Conservation (phyloP, 805 yeast species). For the Clavispora phyllophila region DNA sequence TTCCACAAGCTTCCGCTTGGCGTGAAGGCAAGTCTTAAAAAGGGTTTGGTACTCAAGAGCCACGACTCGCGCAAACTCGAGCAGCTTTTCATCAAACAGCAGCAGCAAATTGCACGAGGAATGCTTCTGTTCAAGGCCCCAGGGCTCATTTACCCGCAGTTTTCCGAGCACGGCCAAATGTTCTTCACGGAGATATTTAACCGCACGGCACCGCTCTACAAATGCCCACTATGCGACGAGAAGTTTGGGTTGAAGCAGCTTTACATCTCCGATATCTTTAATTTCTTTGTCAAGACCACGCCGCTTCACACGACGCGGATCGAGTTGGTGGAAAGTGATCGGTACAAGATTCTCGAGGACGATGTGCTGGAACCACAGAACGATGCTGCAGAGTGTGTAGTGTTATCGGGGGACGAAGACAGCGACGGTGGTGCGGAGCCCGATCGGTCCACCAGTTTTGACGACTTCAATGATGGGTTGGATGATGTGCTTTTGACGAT, state of each 20-base stretch:
- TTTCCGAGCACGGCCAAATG: slow-evolving; percentile 17
- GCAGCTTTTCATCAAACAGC: slow-evolving; percentile 11
- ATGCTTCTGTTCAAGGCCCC: slow-evolving; percentile 6
- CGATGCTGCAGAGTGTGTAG: slow-evolving; percentile 21
- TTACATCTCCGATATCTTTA: slow-evolving; percentile 34
- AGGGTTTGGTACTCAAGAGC: slow-evolving; percentile 24
- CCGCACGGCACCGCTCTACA: slow-evolving; percentile 25
- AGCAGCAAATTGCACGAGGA: slow-evolving; percentile 9
- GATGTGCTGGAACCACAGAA: slow-evolving; percentile 6
- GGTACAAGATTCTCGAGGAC: slow-evolving; percentile 31
- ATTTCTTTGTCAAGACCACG: slow-evolving; percentile 37
- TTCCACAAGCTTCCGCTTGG: slow-evolving; percentile 33
- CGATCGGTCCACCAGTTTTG: slow-evolving; percentile 4
- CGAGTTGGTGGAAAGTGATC: slow-evolving; percentile 30
- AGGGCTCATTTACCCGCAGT: slow-evolving; percentile 11
- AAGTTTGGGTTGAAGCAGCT: slow-evolving; percentile 30
- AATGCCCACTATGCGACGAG: slow-evolving; percentile 38
- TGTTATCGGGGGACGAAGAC: slow-evolving; percentile 27
- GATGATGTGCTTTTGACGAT: slow-evolving; percentile 24
- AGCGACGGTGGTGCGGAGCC: slow-evolving; percentile 13
- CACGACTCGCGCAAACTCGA: slow-evolving; percentile 16
- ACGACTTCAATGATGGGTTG: slow-evolving; percentile 24
- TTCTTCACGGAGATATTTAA: slow-evolving; percentile 12
- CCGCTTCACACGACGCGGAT: slow-evolving; percentile 30
- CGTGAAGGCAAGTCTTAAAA: slow-evolving; percentile 17